phyloP scores from a whole-genome alignment of 1,284 basidiomycete species.

The Cutaneotrichosporon cutaneum region DNA sequence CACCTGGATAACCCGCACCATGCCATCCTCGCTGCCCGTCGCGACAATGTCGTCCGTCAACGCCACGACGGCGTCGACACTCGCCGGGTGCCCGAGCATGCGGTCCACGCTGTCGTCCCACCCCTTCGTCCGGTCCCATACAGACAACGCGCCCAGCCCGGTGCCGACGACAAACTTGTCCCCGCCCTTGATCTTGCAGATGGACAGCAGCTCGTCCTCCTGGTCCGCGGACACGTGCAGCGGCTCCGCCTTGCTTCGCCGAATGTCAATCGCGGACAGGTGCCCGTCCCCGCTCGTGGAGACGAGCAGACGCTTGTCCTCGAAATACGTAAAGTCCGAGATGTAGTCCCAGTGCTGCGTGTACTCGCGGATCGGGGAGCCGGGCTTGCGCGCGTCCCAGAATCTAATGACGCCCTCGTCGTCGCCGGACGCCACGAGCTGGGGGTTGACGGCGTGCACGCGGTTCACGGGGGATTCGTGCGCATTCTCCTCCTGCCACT shows the following conservation, averaged over 20 bases:
- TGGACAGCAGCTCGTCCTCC: constrained; percentile 87
- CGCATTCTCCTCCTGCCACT: constrained; percentile 7
- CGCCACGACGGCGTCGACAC: constrained; percentile 76
- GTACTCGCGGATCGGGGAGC: constrained; percentile 64
- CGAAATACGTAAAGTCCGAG: constrained; percentile 83
- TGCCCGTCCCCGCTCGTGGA: constrained; percentile 91
- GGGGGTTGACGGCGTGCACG: constrained; percentile 65
- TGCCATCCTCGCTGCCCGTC: constrained; percentile 89
- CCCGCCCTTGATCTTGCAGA: constrained; percentile 77
- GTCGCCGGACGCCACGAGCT: constrained; percentile 79
- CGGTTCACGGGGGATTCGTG: constrained; percentile 77
- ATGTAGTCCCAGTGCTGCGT: constrained; percentile 94
- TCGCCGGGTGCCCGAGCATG: constrained; percentile 84
- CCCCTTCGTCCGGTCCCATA: constrained; percentile 82
- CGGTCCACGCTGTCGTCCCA: constrained; percentile 86
- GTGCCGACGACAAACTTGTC: constrained; percentile 85
- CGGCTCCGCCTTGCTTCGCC: constrained; percentile 70
- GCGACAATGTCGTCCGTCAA: constrained; percentile 69
- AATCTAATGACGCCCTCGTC: constrained; percentile 94
- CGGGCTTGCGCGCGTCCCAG: constrained; percentile 78
- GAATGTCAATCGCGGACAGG: constrained; percentile 82
- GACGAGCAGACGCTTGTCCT: constrained; percentile 79
- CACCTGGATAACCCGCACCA: constrained; percentile 83
- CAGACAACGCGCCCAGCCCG: constrained; percentile 82
- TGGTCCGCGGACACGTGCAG: constrained; percentile 86